Conservation (phyloP, 75 land plant genomes). For the Sequoia sempervirens region DNA sequence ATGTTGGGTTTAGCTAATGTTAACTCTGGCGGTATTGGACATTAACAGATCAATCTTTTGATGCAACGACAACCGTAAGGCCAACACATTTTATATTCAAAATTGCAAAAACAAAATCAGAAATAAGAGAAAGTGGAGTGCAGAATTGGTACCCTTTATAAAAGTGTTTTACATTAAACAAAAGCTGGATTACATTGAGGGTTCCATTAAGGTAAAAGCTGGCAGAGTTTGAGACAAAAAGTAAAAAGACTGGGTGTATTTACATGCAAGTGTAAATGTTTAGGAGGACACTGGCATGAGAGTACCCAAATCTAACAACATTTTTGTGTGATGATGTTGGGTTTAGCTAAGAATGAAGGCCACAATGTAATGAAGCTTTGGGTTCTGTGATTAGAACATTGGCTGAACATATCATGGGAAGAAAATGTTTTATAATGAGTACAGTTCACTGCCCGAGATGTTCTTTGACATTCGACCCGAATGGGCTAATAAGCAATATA, state of each 20-base stretch:
- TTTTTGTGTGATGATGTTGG: no score
- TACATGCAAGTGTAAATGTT: neutral
- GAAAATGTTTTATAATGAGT: neutral
- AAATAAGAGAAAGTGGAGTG: neutral
- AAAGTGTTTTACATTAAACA: no score
- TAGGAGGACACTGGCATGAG: neutral
- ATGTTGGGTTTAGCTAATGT: no score
- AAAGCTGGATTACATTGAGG: no score
- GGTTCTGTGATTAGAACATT: neutral
- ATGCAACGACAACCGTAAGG: no score
- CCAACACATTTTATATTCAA: no score
- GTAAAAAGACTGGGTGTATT: neutral
- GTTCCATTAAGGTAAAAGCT: neutral
- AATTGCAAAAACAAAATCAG: neutral
- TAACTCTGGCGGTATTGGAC: no score
- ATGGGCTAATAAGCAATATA: neutral
- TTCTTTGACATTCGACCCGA: neutral
- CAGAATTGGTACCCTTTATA: neutral
- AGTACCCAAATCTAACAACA: neutral
- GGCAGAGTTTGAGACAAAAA: neutral
- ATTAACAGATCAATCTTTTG: no score
- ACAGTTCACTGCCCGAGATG: neutral
- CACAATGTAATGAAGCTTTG: no score
- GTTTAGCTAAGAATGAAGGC: no score
- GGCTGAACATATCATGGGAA: neutral